Percentiles rank a stretch among this genome's conserved stretches.
These are phyloP conservation scores for Stentor roeselii DNA, from an alignment of 73 alveolate species.

Conservation along the genomic window DNA sequence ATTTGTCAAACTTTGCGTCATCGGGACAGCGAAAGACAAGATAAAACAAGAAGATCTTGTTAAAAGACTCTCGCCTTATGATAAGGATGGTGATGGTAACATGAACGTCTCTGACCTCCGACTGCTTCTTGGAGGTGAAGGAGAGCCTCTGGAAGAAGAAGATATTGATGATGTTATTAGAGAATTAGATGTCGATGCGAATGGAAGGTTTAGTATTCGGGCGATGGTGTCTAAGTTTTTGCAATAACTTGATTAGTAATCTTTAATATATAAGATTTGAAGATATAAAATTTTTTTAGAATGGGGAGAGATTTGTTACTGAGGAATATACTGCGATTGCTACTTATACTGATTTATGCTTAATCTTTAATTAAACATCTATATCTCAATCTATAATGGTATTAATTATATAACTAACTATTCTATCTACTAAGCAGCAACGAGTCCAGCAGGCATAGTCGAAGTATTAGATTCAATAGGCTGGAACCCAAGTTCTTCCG, in stretches of 20 bases:
- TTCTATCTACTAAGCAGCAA: too few species aligned
- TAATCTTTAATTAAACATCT: too few species aligned
- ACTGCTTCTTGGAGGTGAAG: not conserved
- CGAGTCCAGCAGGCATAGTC: slow-evolving; percentile 96
- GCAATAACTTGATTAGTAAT: too few species aligned
- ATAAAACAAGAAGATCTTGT: not conserved
- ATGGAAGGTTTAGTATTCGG: not conserved
- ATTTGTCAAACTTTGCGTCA: not conserved
- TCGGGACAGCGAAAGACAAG: not conserved
- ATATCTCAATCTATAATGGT: too few species aligned
- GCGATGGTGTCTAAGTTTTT: not conserved
- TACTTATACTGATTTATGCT: too few species aligned
- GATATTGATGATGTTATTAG: not conserved
- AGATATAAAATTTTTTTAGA: too few species aligned
- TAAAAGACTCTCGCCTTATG: not conserved
- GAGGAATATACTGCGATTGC: too few species aligned
- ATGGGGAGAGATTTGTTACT: too few species aligned
- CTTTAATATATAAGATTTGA: too few species aligned
- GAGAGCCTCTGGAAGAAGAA: slow-evolving; percentile 5
- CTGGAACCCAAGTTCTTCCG: slow-evolving; percentile 94
- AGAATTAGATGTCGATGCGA: not conserved
- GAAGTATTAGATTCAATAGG: slow-evolving; percentile 86
- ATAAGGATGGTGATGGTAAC: slow-evolving; percentile 1
- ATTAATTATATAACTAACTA: too few species aligned
- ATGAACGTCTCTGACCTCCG: not conserved